phyloP scores from a whole-genome alignment of 192 early-diverging fungal genomes.

The Piromyces finnis region DNA sequence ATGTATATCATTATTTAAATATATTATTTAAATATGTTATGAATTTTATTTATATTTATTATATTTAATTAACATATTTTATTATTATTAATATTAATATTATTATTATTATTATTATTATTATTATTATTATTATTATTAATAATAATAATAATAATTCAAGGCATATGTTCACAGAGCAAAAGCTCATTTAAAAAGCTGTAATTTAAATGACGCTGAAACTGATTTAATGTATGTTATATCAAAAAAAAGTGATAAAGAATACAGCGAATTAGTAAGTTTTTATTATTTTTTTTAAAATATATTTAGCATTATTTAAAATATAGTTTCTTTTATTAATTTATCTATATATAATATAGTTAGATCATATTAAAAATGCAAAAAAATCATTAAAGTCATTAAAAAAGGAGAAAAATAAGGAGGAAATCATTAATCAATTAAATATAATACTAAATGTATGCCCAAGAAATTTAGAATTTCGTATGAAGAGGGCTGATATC shows the following conservation, averaged over 20 bases:
- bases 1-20: too few relatives aligned
- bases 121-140: too few relatives aligned
- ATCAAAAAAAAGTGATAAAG: background rate
- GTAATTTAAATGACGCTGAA: background rate
- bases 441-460: background rate
- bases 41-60: too few relatives aligned
- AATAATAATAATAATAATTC: too few relatives aligned
- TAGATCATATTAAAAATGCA: background rate
- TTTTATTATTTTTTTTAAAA: background rate
- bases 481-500: conserved; percentile 50
- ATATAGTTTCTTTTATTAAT: too few relatives aligned
- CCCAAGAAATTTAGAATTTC: conserved; percentile 12
- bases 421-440: background rate
- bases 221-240: background rate
- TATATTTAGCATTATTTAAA: too few relatives aligned
- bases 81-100: too few relatives aligned
- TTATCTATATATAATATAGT: too few relatives aligned
- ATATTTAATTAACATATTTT: too few relatives aligned
- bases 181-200: background rate
- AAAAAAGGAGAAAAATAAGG: background rate
- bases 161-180: background rate
- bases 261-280: background rate
- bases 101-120: too few relatives aligned
- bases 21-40: too few relatives aligned
- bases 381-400: background rate